Percentiles rank a stretch among this genome's conserved stretches.
Conservation (phyloP, 2,329 filamentous ascomycete species). For the Aspergillus bombycis region DNA sequence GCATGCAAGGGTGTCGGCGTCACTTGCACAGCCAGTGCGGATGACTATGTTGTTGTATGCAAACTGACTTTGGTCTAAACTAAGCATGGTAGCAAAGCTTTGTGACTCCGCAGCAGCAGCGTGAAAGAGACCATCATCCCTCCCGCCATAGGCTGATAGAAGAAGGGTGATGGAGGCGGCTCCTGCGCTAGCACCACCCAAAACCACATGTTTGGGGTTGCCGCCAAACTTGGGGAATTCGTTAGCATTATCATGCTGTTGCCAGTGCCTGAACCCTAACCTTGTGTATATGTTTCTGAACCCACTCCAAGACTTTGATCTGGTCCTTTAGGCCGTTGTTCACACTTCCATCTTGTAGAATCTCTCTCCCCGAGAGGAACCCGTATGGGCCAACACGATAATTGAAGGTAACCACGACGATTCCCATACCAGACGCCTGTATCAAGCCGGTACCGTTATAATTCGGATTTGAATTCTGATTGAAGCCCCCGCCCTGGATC, state of each 20-base stretch:
- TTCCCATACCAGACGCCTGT: conserved; percentile 59
- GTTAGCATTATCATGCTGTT: neutral
- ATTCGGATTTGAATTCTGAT: conserved; percentile 60
- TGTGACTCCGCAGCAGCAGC: conserved; percentile 59
- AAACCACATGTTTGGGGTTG: conserved; percentile 66
- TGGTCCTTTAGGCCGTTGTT: conserved; percentile 75
- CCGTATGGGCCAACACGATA: conserved; percentile 77
- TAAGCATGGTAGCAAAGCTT: conserved; percentile 55
- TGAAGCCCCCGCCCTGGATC: conserved; percentile 66
- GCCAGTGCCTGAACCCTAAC: conserved; percentile 30
- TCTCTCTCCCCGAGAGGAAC: conserved; percentile 66
- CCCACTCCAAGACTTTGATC: conserved; percentile 69
- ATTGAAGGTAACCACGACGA: conserved; percentile 73
- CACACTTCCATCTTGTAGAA: conserved; percentile 53
- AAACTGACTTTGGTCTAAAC: conserved; percentile 53
- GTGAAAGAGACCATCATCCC: conserved; percentile 54
- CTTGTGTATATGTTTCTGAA: conserved; percentile 63
- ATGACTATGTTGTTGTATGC: conserved; percentile 55
- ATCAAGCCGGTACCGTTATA: conserved; percentile 66
- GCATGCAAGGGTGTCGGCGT: conserved; percentile 51
- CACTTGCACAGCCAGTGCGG: conserved; percentile 51
- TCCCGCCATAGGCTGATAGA: conserved; percentile 58
- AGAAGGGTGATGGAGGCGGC: conserved; percentile 66
- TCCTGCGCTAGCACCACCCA: conserved; percentile 71
- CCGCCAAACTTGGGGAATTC: conserved; percentile 63